Evolutionary conservation across 1,139 yeast species (phyloP).

Genomic region (Yamadazyma pseudoaaseri): DNA sequence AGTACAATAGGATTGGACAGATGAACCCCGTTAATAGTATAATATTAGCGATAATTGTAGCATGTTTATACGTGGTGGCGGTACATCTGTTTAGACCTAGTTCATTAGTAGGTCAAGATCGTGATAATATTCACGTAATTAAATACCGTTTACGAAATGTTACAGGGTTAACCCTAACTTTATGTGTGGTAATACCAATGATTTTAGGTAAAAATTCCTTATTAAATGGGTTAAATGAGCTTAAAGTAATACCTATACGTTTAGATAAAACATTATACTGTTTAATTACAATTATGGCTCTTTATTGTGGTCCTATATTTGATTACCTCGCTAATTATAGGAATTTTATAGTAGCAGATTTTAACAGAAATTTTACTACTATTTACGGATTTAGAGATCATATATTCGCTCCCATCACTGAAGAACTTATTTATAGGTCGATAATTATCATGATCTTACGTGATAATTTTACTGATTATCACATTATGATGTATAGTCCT

Average conservation of each 20-base stretch:
- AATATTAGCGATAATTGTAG: conserved; percentile 22
- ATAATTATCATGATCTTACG: conserved; percentile 47
- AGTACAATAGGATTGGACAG: conserved; percentile 22
- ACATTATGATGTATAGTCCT: conserved; percentile 53
- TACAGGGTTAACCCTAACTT: conserved; percentile 26
- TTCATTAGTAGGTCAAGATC: conserved; percentile 20
- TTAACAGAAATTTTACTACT: conserved; percentile 24
- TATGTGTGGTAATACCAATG: conserved; percentile 27
- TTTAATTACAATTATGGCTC: conserved; percentile 28
- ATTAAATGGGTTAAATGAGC: no score
- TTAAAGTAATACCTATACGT: neutral
- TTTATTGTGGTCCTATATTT: conserved; percentile 61
- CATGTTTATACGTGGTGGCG: conserved; percentile 42
- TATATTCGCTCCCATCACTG: conserved; percentile 82
- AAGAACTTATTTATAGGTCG: conserved; percentile 79
- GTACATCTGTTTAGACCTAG: conserved; percentile 33
- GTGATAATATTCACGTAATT: conserved; percentile 49
- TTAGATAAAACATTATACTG: neutral
- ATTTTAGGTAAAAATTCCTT: neutral
- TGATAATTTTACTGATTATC: conserved; percentile 15
- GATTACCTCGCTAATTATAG: conserved; percentile 28
- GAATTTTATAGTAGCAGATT: conserved; percentile 11
- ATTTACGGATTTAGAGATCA: conserved; percentile 62
- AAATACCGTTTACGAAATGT: conserved; percentile 38
- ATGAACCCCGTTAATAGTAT: conserved; percentile 3